Evolutionary conservation across 768 basidiomycete species (phyloP).

Genomic region (Termitomyces eurrhizus): DNA sequence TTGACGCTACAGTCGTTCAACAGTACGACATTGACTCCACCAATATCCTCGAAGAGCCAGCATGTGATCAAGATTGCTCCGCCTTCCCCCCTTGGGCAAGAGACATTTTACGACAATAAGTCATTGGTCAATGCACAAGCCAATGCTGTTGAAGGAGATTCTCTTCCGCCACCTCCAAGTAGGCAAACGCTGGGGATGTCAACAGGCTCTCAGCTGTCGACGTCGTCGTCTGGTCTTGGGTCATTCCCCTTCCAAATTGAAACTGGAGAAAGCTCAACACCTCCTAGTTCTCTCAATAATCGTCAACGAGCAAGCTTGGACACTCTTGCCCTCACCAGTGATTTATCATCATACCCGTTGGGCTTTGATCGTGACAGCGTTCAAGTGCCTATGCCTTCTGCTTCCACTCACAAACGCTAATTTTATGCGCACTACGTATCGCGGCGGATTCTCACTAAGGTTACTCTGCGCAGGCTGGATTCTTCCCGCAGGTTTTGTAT

Average conservation of each 20-base stretch:
- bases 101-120: constrained; percentile 29
- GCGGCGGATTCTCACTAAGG: constrained; percentile 1
- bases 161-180: constrained; percentile 51
- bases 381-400: constrained; percentile 22
- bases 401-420: constrained; percentile 15
- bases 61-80: constrained; percentile 40
- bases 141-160: constrained; percentile 20
- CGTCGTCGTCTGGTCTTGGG: constrained; percentile 75
- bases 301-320: constrained; percentile 81
- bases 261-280: constrained; percentile 40
- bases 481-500: constrained; percentile 13
- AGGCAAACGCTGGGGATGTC: constrained; percentile 68
- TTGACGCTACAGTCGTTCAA: constrained; percentile 54
- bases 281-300: constrained; percentile 33
- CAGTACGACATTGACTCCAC: constrained; percentile 50
- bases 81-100: constrained; percentile 57
- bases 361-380: constrained; percentile 58
- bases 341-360: constrained; percentile 80
- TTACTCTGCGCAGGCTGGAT: constrained; percentile 13
- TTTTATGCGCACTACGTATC: constrained; percentile 3
- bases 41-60: constrained; percentile 38
- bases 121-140: constrained; percentile 13
- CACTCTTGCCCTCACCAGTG: constrained; percentile 78
- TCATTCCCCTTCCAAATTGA: constrained; percentile 89
- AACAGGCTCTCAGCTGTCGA: constrained; percentile 72